Percentiles rank a stretch among this genome's conserved stretches.
phyloP scores from a whole-genome alignment of 163 green algal genomes.

The Chloromonas sp. region DNA sequence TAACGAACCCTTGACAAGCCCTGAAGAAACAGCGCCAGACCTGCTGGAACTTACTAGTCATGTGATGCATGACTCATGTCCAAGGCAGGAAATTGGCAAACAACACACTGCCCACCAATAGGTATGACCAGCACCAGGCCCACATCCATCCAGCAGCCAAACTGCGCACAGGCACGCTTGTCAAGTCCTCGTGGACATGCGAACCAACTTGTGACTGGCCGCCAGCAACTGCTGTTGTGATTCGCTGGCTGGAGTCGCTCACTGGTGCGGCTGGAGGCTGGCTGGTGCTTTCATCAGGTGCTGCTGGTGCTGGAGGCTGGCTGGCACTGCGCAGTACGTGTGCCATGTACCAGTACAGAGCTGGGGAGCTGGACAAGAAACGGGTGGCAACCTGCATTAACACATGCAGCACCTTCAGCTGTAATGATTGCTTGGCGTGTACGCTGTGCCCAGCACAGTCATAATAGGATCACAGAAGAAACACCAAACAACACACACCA shows the following conservation, averaged over 20 bases:
- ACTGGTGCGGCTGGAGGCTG: too few species aligned
- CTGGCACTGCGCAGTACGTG: slow-evolving; percentile 14
- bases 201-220: not conserved
- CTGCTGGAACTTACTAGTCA: too few species aligned
- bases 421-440: not conserved
- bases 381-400: slow-evolving; percentile 67
- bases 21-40: too few species aligned
- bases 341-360: slow-evolving; percentile 74
- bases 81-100: slow-evolving; percentile 84
- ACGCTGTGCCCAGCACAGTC: slow-evolving; percentile 1
- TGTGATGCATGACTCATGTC: slow-evolving; percentile 41
- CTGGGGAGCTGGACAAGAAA: slow-evolving; percentile 71
- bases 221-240: not conserved
- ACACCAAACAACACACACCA: too few species aligned
- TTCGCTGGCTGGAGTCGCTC: not conserved
- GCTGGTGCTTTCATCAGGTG: not conserved
- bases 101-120: slow-evolving; percentile 53
- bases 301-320: too few species aligned
- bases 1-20: too few species aligned
- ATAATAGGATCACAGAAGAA: not conserved
- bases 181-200: not conserved
- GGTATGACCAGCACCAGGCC: slow-evolving; percentile 54
- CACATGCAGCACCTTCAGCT: not conserved
- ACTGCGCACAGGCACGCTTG: too few species aligned
- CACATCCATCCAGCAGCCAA: slow-evolving; percentile 30